A percentile compares a stretch with the other conserved stretches of the same genome.
Conservation (phyloP, 345 rosid genomes). For the Aquilaria yunnanensis region DNA sequence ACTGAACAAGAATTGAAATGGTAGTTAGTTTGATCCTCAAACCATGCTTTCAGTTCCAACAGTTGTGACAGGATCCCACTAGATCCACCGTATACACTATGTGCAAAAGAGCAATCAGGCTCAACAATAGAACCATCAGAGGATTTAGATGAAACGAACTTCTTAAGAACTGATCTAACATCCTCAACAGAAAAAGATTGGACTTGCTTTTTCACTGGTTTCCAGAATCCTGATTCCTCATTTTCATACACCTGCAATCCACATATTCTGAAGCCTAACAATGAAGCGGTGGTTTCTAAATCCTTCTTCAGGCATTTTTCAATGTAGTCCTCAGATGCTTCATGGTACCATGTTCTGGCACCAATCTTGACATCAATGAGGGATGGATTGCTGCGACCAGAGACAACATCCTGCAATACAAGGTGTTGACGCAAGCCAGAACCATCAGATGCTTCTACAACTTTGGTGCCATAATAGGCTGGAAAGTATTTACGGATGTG, state of each 20-base stretch:
- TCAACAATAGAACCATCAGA: conserved; percentile 19
- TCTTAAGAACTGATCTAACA: conserved; percentile 49
- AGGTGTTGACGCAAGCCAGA: conserved; percentile 57
- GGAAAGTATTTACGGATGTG: conserved; percentile 72
- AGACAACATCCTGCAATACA: conserved; percentile 56
- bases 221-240: conserved; percentile 52
- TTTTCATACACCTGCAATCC: conserved; percentile 52
- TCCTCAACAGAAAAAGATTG: conserved; percentile 34
- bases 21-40: conserved; percentile 79
- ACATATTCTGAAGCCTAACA: conserved; percentile 72
- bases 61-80: conserved; percentile 67
- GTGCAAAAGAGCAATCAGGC: conserved; percentile 59
- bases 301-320: conserved; percentile 65
- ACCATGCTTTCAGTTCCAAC: conserved; percentile 82
- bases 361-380: conserved; percentile 90
- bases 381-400: conserved; percentile 38
- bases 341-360: conserved; percentile 92
- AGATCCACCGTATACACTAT: conserved; percentile 51
- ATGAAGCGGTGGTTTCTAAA: conserved; percentile 35
- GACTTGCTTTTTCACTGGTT: conserved; percentile 52
- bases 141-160: conserved; percentile 73
- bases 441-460: conserved; percentile 75
- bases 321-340: conserved; percentile 66
- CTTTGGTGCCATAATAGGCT: conserved; percentile 56
- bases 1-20: conserved; percentile 89